A percentile compares a stretch with the other conserved stretches of the same genome.
Evolutionary conservation across 768 basidiomycete genomes (phyloP).

Genomic region (Mycena chlorophos): DNA sequence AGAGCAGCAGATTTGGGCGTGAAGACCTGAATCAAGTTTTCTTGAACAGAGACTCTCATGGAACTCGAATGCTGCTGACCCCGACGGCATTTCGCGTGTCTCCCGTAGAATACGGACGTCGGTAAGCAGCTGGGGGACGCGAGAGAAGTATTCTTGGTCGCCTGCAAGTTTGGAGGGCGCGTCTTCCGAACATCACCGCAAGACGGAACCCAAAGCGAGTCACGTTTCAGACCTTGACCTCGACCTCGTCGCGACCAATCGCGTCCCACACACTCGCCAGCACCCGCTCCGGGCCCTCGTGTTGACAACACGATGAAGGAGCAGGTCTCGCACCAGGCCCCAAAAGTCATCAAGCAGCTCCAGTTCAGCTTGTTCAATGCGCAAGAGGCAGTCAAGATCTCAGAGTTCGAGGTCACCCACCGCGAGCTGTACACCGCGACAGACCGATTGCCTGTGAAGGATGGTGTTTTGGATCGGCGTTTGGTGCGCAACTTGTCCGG

Average conservation of each 20-base stretch:
- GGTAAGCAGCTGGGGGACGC: not conserved
- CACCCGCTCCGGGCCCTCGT: too few relatives aligned
- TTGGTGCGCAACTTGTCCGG: slow-evolving; percentile 53
- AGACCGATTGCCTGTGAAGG: slow-evolving; percentile 81
- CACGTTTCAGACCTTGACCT: not conserved
- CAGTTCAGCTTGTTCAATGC: slow-evolving; percentile 94
- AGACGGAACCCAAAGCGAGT: slow-evolving; percentile 4
- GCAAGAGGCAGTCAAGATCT: slow-evolving; percentile 92
- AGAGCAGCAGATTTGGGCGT: slow-evolving; percentile 81
- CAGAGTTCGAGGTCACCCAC: slow-evolving; percentile 95
- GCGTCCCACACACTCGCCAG: too few relatives aligned
- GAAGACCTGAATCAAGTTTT: slow-evolving; percentile 69
- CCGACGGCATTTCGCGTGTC: slow-evolving; percentile 8
- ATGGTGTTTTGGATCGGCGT: slow-evolving; percentile 91
- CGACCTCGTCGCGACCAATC: not conserved
- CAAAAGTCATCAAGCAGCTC: slow-evolving; percentile 89
- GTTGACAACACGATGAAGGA: too few relatives aligned
- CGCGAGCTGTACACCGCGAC: slow-evolving; percentile 86
- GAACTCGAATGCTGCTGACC: slow-evolving; percentile 5
- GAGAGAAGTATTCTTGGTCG: not conserved
- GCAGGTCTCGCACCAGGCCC: slow-evolving; percentile 72
- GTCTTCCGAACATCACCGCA: slow-evolving; percentile 12
- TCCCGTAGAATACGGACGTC: slow-evolving; percentile 10
- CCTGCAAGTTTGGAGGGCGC: slow-evolving; percentile 12
- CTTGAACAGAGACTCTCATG: not conserved